Conservation (phyloP, 768 basidiomycete species). For the Lactifluus rugatus region DNA sequence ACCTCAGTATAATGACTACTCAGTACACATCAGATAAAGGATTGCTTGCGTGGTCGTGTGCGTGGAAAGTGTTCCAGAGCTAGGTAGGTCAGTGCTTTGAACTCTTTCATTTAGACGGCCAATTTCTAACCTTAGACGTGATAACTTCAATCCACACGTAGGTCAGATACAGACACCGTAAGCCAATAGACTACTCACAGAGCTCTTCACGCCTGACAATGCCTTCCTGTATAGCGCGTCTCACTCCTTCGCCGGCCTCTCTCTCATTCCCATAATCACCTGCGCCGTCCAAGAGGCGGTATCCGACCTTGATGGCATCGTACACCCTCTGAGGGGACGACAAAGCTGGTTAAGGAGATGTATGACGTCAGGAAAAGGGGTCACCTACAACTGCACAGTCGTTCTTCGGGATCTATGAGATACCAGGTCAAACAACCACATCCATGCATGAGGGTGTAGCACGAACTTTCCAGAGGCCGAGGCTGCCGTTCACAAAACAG, state of each 20-base stretch:
- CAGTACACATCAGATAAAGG: neutral
- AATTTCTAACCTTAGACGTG: slow-evolving; percentile 57
- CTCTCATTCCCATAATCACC: slow-evolving; percentile 87
- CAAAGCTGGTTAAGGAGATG: neutral
- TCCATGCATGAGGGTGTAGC: neutral
- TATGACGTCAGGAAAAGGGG: neutral
- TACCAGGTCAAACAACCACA: neutral
- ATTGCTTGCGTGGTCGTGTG: slow-evolving; percentile 54
- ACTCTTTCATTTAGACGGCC: neutral
- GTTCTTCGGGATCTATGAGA: slow-evolving; percentile 43
- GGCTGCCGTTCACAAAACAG: slow-evolving; percentile 29
- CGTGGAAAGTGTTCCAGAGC: slow-evolving; percentile 89
- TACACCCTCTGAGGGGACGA: slow-evolving; percentile 53
- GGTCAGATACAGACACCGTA: neutral
- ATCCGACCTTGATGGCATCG: slow-evolving; percentile 76
- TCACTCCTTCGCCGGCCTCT: slow-evolving; percentile 71
- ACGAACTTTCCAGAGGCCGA: slow-evolving; percentile 63
- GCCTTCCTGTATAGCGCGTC: slow-evolving; percentile 68
- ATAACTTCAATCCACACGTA: slow-evolving; percentile 41
- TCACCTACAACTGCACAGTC: slow-evolving; percentile 46
- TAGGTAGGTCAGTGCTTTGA: slow-evolving; percentile 22
- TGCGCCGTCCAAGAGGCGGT: slow-evolving; percentile 80
- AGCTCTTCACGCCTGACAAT: slow-evolving; percentile 83
- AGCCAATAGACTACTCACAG: slow-evolving; percentile 39
- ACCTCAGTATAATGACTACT: neutral